Conservation (phyloP, 768 basidiomycete species). For the Mycena haematopus region DNA sequence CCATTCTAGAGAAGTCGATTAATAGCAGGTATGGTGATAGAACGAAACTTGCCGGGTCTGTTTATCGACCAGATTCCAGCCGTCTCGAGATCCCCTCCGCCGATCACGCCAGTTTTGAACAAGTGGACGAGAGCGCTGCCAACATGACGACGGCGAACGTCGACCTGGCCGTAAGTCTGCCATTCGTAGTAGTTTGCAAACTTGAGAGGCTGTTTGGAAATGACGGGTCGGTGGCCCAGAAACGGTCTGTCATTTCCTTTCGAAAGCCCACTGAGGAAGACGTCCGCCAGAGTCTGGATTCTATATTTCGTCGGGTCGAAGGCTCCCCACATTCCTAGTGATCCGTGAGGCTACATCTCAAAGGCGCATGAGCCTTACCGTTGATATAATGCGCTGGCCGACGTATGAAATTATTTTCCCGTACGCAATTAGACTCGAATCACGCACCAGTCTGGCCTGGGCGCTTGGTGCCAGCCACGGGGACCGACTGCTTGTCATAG, state of each 20-base stretch:
- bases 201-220: constrained; percentile 71
- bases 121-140: constrained; percentile 78
- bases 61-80: constrained; percentile 89
- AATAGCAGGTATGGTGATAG: constrained; percentile 1
- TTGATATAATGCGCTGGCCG: constrained; percentile 74
- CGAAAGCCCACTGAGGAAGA: constrained; percentile 71
- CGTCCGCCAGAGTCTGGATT: constrained; percentile 62
- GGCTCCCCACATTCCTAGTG: constrained; percentile 62
- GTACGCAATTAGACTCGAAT: background rate
- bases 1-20: constrained; percentile 69
- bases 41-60: constrained; percentile 66
- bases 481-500: constrained; percentile 66
- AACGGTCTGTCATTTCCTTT: constrained; percentile 56
- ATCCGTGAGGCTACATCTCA: background rate
- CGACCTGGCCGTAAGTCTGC: constrained; percentile 79
- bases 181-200: constrained; percentile 75
- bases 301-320: constrained; percentile 43
- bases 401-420: constrained; percentile 1
- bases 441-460: constrained; percentile 79
- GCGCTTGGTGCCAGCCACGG: constrained; percentile 79
- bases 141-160: constrained; percentile 69
- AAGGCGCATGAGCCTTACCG: constrained; percentile 43
- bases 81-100: constrained; percentile 68
- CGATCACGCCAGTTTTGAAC: constrained; percentile 65
- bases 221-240: constrained; percentile 71